phyloP scores from a whole-genome alignment of 2,329 filamentous ascomycete genomes.

The Colletotrichum paranaense region DNA sequence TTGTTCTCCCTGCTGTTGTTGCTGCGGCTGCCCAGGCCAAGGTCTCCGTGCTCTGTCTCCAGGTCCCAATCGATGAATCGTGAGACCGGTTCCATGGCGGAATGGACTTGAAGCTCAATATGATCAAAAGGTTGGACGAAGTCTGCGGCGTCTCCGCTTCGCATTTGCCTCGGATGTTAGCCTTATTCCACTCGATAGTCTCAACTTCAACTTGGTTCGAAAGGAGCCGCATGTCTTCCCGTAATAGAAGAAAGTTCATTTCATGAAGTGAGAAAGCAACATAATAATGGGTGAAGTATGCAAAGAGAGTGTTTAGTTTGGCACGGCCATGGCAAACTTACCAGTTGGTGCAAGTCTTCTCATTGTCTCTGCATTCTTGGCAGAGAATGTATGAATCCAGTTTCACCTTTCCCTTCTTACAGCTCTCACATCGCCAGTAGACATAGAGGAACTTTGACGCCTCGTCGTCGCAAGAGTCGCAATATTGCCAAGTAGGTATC shows the following conservation, averaged over 20 bases:
- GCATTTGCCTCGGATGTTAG: not conserved
- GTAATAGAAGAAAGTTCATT: not conserved
- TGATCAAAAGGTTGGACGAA: conserved; percentile 21
- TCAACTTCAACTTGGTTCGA: not conserved
- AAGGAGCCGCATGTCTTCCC: not conserved
- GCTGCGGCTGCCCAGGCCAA: not conserved
- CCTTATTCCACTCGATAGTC: not conserved
- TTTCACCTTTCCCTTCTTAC: not conserved
- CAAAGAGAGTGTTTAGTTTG: not conserved
- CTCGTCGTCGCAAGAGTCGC: conserved; percentile 2
- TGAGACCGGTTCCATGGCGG: not conserved
- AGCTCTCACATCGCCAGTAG: conserved; percentile 6
- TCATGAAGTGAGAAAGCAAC: not conserved
- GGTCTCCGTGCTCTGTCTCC: conserved; percentile 6
- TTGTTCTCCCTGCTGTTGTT: not conserved
- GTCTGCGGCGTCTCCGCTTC: not conserved
- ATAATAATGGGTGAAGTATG: not conserved
- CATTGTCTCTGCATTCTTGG: conserved; percentile 6
- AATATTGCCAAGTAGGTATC: not conserved
- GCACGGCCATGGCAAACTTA: not conserved
- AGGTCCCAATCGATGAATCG: conserved; percentile 10
- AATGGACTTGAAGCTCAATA: conserved; percentile 3
- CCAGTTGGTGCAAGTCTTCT: not conserved
- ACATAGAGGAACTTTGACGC: not conserved
- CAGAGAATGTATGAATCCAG: not conserved